These are phyloP conservation scores for Mucor lusitanicus DNA, from an alignment of 371 early-diverging fungal genomes.

Conservation along the genomic window DNA sequence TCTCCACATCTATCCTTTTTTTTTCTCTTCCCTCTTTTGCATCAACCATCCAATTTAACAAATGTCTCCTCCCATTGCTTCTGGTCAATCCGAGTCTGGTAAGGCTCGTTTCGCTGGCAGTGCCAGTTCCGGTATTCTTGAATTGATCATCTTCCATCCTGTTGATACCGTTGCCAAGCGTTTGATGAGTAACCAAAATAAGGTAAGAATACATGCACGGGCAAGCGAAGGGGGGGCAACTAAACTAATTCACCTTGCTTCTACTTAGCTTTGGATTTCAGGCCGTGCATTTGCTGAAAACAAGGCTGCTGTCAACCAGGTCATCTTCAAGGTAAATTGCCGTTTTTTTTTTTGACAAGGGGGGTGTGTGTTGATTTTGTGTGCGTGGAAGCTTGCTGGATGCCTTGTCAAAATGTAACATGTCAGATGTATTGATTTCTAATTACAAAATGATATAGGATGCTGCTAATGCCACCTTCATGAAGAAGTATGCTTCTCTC, in stretches of 20 bases:
- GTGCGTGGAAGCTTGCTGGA: background rate
- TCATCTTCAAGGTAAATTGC: slow-evolving; percentile 77
- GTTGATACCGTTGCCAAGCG: slow-evolving; percentile 98
- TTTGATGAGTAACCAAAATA: slow-evolving; percentile 91
- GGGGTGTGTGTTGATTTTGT: background rate
- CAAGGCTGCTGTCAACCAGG: slow-evolving; percentile 64
- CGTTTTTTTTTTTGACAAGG: slow-evolving; percentile 14
- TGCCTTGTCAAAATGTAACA: background rate
- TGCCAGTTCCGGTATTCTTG: slow-evolving; percentile 91
- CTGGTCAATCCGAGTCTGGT: slow-evolving; percentile 76
- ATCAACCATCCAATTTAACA: slow-evolving; percentile 1
- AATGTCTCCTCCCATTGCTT: slow-evolving; percentile 65
- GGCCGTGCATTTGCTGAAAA: slow-evolving; percentile 63
- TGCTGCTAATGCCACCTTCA: slow-evolving; percentile 69
- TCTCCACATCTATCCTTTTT: background rate
- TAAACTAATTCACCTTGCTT: background rate
- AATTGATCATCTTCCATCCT: slow-evolving; percentile 96
- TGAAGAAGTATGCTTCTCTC: slow-evolving; percentile 88
- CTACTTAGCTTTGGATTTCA: slow-evolving; percentile 59
- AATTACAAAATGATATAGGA: slow-evolving; percentile 59
- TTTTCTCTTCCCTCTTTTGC: slow-evolving; percentile 10
- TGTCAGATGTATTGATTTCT: background rate
- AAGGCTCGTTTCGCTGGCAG: slow-evolving; percentile 88
- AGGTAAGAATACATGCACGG: slow-evolving; percentile 46
- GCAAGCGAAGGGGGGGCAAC: background rate